Conservation (phyloP, 148 eudicot species). For the Pouteria glomerata region DNA sequence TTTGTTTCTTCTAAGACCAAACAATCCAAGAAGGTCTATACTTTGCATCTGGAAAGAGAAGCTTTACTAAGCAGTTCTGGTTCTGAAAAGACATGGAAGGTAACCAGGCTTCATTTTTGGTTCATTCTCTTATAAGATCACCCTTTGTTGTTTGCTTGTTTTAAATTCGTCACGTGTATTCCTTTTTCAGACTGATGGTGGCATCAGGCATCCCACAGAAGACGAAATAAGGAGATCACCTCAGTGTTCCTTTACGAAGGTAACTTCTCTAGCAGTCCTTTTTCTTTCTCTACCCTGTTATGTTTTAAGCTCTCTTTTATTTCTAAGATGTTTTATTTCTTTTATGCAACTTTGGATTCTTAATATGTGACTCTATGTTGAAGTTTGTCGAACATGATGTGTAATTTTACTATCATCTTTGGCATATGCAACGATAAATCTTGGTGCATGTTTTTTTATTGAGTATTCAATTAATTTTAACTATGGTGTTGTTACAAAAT, state of each 20-base stretch:
- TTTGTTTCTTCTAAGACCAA: slow-evolving; percentile 61
- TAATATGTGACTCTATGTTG: not conserved
- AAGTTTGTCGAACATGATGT: not conserved
- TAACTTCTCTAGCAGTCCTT: slow-evolving; percentile 12
- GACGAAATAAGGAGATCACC: slow-evolving; percentile 42
- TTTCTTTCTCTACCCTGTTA: not conserved
- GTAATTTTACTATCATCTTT: not conserved
- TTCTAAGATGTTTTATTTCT: not conserved
- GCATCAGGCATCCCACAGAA: slow-evolving; percentile 47
- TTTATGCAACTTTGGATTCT: not conserved
- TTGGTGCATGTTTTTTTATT: not conserved
- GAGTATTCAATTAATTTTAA: not conserved
- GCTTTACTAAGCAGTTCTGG: slow-evolving; percentile 43
- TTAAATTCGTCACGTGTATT: not conserved
- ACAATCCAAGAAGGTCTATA: slow-evolving; percentile 44
- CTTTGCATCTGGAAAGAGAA: slow-evolving; percentile 51
- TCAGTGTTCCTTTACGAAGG: slow-evolving; percentile 71
- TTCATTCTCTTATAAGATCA: no score
- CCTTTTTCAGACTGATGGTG: slow-evolving; percentile 50
- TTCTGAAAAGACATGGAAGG: slow-evolving; percentile 55
- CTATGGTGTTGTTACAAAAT: not conserved
- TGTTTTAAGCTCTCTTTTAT: not conserved
- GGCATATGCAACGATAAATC: not conserved
- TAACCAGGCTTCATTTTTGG: slow-evolving; percentile 15
- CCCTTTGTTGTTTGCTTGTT: no score